Evolutionary conservation across 2,329 filamentous ascomycete species (phyloP), one percentile per base, ranked within the genome.

Genomic region (Fusarium staphyleae): DNA sequence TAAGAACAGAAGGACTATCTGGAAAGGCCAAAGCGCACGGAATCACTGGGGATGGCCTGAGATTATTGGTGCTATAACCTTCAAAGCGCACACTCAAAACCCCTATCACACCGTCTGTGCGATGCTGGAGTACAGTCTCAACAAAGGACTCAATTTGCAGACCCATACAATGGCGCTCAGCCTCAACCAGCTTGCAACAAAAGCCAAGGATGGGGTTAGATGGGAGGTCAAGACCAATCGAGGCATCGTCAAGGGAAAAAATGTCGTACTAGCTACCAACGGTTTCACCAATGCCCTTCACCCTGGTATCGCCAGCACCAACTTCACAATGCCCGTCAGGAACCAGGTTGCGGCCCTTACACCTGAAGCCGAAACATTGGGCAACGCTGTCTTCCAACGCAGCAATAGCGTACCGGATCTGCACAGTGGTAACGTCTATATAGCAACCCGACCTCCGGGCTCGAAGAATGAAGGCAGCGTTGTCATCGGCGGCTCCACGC

Each of bases 31-130:
- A 5, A 28, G 29, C 1, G 55, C 55, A 9, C 55, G 55, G 0
- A 42, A 58, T 1, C 53, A 58, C 3, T 58, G 55, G 55, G 37
- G 39, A 26, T 58, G 55, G 55, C 55, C 55, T 0, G 55, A 58
- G 12, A 58, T 58, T 0, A 39, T 58, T 0, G 55, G 55, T 1
- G 54, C 55, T 10, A 43, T 58, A 40, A 58, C 48, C 2, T 58
- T 58, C n/a, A 44, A 41, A 5, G 54, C 54, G 0, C 54, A 58
- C n/a, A 58, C 55, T 4, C 55, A 58, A 3, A 58, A 58, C 4
- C 55, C 55, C 0, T 58, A 58, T 8, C 55, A 26, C 9, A 58
- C 55, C 0, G 55, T 58, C 8, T 58, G 55, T 14, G 54, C 42
- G 0, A 58, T 58, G 48, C 28, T 58, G 0, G 55, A 58, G 42